Evolutionary conservation across 2,329 filamentous ascomycete genomes (phyloP).

Genomic region (Talaromyces sp.): DNA sequence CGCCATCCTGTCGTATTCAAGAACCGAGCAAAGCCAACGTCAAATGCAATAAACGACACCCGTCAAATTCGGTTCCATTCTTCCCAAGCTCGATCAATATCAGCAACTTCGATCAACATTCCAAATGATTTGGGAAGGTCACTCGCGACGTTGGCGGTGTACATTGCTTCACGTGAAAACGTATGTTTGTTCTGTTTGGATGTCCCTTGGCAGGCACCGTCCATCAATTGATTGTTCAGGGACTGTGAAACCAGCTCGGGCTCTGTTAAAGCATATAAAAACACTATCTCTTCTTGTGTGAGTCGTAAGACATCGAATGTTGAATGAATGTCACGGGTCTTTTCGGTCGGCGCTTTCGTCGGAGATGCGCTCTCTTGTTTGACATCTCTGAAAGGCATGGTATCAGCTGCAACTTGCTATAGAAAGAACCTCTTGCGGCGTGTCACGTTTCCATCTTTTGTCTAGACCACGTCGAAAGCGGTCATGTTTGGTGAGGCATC

Average conservation of each 20-base stretch:
- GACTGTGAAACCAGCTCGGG: background rate
- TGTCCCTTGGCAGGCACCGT: background rate
- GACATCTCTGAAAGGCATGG: background rate
- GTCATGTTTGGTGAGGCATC: background rate
- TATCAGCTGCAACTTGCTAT: background rate
- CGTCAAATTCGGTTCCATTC: background rate
- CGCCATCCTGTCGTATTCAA: background rate
- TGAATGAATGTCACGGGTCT: background rate
- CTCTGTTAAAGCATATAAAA: background rate
- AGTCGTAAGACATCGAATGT: background rate
- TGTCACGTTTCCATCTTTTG: background rate
- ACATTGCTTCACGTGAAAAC: background rate
- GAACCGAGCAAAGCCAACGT: background rate
- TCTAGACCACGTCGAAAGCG: background rate
- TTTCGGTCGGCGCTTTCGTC: background rate
- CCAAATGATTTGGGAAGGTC: background rate
- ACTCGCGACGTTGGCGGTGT: background rate
- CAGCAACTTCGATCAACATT: conserved; percentile 3
- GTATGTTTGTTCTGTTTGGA: background rate
- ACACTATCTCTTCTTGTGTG: background rate
- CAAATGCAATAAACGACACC: background rate
- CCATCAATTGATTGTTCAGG: background rate
- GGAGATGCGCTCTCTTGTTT: background rate
- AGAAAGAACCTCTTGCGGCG: background rate
- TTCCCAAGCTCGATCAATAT: conserved; percentile 2